A percentile compares a stretch with the other conserved stretches of the same genome.
Conservation (phyloP, 1,284 basidiomycete species). For the Ceraceosorus bombacis region DNA sequence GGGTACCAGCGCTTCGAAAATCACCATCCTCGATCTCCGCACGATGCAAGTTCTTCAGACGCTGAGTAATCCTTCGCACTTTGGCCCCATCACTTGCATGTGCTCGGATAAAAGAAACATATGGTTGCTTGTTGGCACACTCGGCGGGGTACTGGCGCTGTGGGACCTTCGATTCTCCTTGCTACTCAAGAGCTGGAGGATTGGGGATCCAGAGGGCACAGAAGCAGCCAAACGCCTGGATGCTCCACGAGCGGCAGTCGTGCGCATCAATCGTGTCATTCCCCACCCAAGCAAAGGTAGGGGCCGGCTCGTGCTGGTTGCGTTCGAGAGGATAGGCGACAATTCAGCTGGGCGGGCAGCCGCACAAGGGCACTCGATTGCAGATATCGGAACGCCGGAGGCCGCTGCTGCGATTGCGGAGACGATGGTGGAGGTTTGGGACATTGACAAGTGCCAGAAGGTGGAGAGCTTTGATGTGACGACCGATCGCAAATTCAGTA, state of each 20-base stretch:
- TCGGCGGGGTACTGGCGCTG: conserved; percentile 70
- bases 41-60: conserved; percentile 70
- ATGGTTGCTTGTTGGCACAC: conserved; percentile 82
- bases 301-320: conserved; percentile 80
- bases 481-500: background rate
- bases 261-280: conserved; percentile 63
- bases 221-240: conserved; percentile 1
- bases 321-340: conserved; percentile 54
- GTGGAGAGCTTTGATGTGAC: conserved; percentile 41
- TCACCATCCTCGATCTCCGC: conserved; percentile 74
- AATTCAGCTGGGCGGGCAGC: background rate
- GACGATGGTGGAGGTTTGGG: conserved; percentile 40
- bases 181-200: conserved; percentile 77
- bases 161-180: conserved; percentile 94
- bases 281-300: conserved; percentile 69
- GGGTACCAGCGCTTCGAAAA: conserved; percentile 70
- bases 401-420: conserved; percentile 10
- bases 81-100: conserved; percentile 74
- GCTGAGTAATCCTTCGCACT: conserved; percentile 74
- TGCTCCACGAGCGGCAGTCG: conserved; percentile 1
- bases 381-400: background rate
- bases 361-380: too few species aligned
- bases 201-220: conserved; percentile 52
- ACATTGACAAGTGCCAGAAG: conserved; percentile 47
- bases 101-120: conserved; percentile 66